Evolutionary conservation across 1,139 yeast species (phyloP).

Genomic region (Suhomyces coccinellae): DNA sequence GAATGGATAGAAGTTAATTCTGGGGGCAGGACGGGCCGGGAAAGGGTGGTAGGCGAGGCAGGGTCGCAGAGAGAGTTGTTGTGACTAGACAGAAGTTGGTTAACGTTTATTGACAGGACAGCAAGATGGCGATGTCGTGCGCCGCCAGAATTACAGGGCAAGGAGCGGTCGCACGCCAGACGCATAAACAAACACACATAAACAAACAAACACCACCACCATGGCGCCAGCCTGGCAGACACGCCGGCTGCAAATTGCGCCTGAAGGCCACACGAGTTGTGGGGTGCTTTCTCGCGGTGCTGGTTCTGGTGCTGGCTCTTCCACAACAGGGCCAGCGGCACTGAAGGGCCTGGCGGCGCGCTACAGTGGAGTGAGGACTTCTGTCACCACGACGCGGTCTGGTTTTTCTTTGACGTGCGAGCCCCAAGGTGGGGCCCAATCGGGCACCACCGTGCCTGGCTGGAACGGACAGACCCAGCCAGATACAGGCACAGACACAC

Average conservation of each 20-base stretch:
- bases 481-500: no score
- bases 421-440: no score
- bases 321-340: no score
- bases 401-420: no score
- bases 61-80: not conserved
- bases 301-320: not conserved
- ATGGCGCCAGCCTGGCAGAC: not conserved
- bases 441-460: no score
- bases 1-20: slow-evolving; percentile 14
- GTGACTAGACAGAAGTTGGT: not conserved
- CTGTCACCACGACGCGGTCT: no score
- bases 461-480: no score
- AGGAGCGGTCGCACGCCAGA: slow-evolving; percentile 7
- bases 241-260: not conserved
- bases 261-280: no score
- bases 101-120: not conserved
- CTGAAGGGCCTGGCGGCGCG: no score
- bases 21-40: slow-evolving; percentile 5
- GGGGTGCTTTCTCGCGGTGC: no score
- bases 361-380: no score
- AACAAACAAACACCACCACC: slow-evolving; percentile 5
- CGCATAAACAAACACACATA: slow-evolving; percentile 7
- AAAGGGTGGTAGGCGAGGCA: not conserved
- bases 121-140: slow-evolving; percentile 5
- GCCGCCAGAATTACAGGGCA: slow-evolving; percentile 1